Conservation (phyloP, 768 basidiomycete genomes). For the Coprinopsis cinerea region DNA sequence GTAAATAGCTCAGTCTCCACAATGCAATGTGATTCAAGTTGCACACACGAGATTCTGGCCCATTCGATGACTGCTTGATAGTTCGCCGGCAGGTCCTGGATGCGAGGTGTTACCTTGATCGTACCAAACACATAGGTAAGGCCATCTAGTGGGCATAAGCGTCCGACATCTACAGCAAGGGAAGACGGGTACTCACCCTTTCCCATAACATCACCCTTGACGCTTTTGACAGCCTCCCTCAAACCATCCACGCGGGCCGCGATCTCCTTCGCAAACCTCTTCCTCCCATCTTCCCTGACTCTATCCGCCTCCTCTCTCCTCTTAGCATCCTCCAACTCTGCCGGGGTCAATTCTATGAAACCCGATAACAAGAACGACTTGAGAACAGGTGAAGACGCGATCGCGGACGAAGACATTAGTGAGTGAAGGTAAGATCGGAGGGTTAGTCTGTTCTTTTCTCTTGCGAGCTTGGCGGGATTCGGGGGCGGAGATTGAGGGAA, state of each 20-base stretch:
- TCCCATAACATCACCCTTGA: conserved; percentile 92
- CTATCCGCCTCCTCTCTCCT: conserved; percentile 85
- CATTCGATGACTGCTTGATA: conserved; percentile 92
- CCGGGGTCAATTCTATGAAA: conserved; percentile 58
- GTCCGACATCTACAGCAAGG: not conserved
- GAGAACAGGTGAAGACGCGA: conserved; percentile 85
- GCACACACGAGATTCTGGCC: conserved; percentile 88
- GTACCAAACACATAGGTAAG: conserved; percentile 83
- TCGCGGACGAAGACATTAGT: conserved; percentile 59
- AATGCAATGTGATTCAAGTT: not conserved
- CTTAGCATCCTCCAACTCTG: conserved; percentile 75
- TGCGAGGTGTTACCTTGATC: conserved; percentile 74
- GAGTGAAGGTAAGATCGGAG: conserved; percentile 88
- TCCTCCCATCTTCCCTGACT: conserved; percentile 81
- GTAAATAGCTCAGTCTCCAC: conserved; percentile 6
- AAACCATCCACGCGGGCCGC: conserved; percentile 81
- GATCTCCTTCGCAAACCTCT: conserved; percentile 82
- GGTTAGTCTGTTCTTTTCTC: conserved; percentile 95
- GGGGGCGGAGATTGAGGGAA: not conserved
- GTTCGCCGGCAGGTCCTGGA: conserved; percentile 73
- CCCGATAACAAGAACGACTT: conserved; percentile 78
- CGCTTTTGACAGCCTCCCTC: conserved; percentile 73
- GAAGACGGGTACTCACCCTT: conserved; percentile 43
- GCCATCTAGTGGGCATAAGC: conserved; percentile 52
- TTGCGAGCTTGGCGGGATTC: conserved; percentile 34